Evolutionary conservation across 768 basidiomycete genomes (phyloP).

Genomic region (Phaeolepiota aurea): DNA sequence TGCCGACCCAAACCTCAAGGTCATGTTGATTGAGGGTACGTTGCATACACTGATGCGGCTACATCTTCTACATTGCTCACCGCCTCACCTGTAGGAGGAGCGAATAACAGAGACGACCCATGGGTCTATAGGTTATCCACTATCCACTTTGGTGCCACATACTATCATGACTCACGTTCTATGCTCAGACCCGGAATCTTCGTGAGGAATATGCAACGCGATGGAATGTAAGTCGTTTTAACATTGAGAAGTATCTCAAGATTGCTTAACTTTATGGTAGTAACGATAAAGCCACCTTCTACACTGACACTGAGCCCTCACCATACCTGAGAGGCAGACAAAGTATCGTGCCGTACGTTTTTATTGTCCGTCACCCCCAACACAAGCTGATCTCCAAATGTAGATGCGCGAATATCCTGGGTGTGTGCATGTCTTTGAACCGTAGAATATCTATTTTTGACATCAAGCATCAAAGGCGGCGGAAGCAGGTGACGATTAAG

Average conservation of each 20-base stretch:
- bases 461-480: constrained; percentile 25
- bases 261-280: constrained; percentile 19
- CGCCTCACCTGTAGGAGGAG: constrained; percentile 33
- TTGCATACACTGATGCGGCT: background rate
- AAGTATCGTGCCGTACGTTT: constrained; percentile 60
- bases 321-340: constrained; percentile 52
- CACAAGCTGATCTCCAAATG: background rate
- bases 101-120: constrained; percentile 66
- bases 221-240: constrained; percentile 47
- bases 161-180: too few species aligned
- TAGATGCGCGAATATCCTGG: constrained; percentile 61
- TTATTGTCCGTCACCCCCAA: background rate
- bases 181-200: constrained; percentile 51
- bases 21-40: constrained; percentile 67
- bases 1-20: constrained; percentile 64
- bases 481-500: constrained; percentile 39
- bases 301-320: constrained; percentile 51
- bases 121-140: constrained; percentile 53
- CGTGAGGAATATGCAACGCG: constrained; percentile 63
- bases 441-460: background rate
- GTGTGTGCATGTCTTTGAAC: constrained; percentile 16
- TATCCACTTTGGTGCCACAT: too few species aligned
- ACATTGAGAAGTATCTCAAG: background rate
- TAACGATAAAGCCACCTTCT: constrained; percentile 71
- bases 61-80: background rate